Evolutionary conservation across 148 eudicot species (phyloP).

Genomic region (Dysphania ambrosioides): DNA sequence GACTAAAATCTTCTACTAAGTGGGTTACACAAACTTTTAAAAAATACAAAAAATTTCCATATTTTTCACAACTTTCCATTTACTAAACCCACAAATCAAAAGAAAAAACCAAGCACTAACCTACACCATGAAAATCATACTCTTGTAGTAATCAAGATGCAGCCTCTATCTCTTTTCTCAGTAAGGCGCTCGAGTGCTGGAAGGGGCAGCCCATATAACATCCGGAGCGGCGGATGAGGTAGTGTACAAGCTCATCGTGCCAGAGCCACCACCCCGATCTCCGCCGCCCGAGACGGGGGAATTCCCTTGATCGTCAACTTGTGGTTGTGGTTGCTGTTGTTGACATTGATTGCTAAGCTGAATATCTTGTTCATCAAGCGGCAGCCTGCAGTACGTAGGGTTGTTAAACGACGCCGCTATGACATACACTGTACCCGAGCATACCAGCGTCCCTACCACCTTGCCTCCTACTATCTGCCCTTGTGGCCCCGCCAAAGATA

Average conservation of each 20-base stretch:
- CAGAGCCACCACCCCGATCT: conserved; percentile 21
- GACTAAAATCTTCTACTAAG: too few relatives aligned
- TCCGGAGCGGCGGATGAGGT: background rate
- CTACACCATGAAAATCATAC: conserved; percentile 1
- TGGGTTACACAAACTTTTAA: too few relatives aligned
- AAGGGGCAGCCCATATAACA: background rate
- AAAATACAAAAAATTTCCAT: background rate
- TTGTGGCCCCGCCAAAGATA: conserved; percentile 70
- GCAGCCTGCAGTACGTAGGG: conserved; percentile 47
- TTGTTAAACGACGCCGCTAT: conserved; percentile 59
- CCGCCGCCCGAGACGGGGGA: conserved; percentile 37
- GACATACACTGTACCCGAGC: conserved; percentile 52
- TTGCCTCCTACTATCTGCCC: conserved; percentile 76
- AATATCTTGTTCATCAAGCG: conserved; percentile 25
- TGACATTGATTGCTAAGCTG: too few relatives aligned
- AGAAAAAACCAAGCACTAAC: background rate
- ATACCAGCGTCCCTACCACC: conserved; percentile 45
- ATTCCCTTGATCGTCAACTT: conserved; percentile 3
- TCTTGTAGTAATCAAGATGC: background rate
- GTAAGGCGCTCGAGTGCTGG: background rate
- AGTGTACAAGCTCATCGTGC: conserved; percentile 6
- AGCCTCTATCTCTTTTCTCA: background rate
- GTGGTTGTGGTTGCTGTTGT: background rate
- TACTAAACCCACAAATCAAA: background rate
- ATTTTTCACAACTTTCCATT: background rate